Evolutionary conservation across 495 filamentous ascomycete genomes (phyloP), one percentile per base, ranked within the genome.

Genomic region (Neohortaea acidophila): DNA sequence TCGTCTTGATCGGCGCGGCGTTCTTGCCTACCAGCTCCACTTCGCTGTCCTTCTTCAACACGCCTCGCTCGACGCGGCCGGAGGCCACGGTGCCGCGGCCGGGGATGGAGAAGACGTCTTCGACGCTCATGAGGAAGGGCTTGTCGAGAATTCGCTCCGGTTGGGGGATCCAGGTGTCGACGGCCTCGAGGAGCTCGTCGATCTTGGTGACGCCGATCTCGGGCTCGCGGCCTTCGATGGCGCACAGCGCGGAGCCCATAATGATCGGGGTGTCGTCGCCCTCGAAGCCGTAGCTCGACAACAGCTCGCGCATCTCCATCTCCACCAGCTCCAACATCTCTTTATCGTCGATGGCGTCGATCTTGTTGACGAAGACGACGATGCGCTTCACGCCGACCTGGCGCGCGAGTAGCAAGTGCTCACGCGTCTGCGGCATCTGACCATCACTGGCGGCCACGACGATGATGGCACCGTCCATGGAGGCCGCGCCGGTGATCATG

Each of bases 281-380:
- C 60, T 97, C 91, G 63, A 97, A 97, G 32, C 85, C 85, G 60
- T 97, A 97, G 47, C 71, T 74, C 43, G 55, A 73, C 41, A 97
- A 77, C 22, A 96, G 78, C 63, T 97, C 89, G 53, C 89, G 81
- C 89, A 97, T 97, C 66, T 97, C 89, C 76, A 97, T 87, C 73
- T 97, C 89, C 55, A 97, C 89, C 37, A 97, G 79, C 67, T 97
- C 89, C 74, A 97, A 77, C 89, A 97, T 97, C 64, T 97, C 89
- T 32, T 79, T 77, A 66, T 97, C 89, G 46, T 97, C 85, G 21
- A 97, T 68, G 39, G 83, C 79, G 59, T 97, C 89, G 59, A 96
- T 72, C 72, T 97, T 97, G 77, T 97, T 97, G 53, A 97, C 91
- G 63, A 97, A 97, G 46, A 97, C 89, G 48, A 97, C 91, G 36